phyloP scores from a whole-genome alignment of 108 stramenopile genomes.

The Nitzschia inconspicua region DNA sequence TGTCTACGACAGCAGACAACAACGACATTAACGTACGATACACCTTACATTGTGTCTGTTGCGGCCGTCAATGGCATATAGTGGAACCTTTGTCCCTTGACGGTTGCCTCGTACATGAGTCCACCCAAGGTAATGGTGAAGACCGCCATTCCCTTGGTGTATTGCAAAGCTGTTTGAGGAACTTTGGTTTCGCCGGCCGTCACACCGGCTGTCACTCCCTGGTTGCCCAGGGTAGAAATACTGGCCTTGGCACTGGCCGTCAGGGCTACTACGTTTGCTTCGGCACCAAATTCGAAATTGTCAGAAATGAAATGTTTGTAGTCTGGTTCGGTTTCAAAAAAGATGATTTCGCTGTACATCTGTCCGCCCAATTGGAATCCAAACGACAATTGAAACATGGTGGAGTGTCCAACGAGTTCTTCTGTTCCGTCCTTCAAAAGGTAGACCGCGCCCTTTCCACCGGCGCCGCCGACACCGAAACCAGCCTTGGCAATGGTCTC shows the following conservation, averaged over 20 bases:
- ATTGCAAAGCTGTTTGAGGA: too few relatives aligned
- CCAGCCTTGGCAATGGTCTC: slow-evolving; percentile 38
- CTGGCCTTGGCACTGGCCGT: slow-evolving; percentile 29
- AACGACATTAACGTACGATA: too few relatives aligned
- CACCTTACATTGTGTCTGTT: too few relatives aligned
- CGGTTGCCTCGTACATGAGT: slow-evolving; percentile 34
- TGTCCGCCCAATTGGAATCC: slow-evolving; percentile 47
- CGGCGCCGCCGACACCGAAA: slow-evolving; percentile 36
- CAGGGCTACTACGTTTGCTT: slow-evolving; percentile 43
- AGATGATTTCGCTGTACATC: slow-evolving; percentile 39
- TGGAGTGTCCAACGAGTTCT: slow-evolving; percentile 21
- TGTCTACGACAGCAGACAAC: too few relatives aligned
- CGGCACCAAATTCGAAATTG: slow-evolving; percentile 44
- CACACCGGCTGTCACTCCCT: neutral
- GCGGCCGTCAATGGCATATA: neutral
- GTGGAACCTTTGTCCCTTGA: slow-evolving; percentile 7
- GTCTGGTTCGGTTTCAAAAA: slow-evolving; percentile 41
- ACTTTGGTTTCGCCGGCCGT: neutral
- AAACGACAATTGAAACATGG: slow-evolving; percentile 23
- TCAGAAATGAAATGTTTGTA: slow-evolving; percentile 27
- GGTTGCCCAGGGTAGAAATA: slow-evolving; percentile 37
- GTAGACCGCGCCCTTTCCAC: slow-evolving; percentile 32
- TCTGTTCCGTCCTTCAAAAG: slow-evolving; percentile 10
- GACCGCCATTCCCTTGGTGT: slow-evolving; percentile 45
- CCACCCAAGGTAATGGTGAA: slow-evolving; percentile 36